Conservation (phyloP, 2,329 filamentous ascomycete species). For the Aquanectria penicillioides region DNA sequence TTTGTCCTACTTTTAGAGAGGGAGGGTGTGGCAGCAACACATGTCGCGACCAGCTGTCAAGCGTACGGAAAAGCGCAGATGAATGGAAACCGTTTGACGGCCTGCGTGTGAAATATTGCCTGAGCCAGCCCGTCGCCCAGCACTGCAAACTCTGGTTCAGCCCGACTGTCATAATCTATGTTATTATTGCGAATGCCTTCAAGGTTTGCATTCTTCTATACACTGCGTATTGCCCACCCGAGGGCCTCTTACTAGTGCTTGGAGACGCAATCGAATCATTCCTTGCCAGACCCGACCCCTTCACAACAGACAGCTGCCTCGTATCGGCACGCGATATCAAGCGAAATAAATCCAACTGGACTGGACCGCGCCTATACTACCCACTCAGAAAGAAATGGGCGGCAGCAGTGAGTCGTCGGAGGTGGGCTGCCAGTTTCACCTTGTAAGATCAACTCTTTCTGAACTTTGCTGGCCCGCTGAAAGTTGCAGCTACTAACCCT, state of each 20-base stretch:
- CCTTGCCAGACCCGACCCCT: not conserved
- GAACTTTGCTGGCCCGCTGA: not conserved
- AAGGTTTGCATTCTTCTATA: not conserved
- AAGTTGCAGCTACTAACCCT: not conserved
- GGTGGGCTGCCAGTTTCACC: not conserved
- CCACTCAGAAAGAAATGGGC: not conserved
- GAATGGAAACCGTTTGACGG: conserved; percentile 6
- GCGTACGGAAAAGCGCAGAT: not conserved
- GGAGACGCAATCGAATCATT: conserved; percentile 12
- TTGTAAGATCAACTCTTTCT: not conserved
- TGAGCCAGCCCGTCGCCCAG: conserved; percentile 1
- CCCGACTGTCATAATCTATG: not conserved
- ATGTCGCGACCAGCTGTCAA: not conserved
- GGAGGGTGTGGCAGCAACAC: not conserved
- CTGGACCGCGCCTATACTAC: not conserved
- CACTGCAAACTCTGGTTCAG: not conserved
- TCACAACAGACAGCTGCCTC: conserved; percentile 6
- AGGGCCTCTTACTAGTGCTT: not conserved
- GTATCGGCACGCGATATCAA: not conserved
- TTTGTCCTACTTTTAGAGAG: not conserved
- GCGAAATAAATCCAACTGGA: not conserved
- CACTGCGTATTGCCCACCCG: conserved; percentile 18
- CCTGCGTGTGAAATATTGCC: not conserved
- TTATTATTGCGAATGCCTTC: not conserved
- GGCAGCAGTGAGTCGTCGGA: conserved; percentile 2